phyloP scores from a whole-genome alignment of 805 yeast genomes.

The Wickerhamiella brachini region DNA sequence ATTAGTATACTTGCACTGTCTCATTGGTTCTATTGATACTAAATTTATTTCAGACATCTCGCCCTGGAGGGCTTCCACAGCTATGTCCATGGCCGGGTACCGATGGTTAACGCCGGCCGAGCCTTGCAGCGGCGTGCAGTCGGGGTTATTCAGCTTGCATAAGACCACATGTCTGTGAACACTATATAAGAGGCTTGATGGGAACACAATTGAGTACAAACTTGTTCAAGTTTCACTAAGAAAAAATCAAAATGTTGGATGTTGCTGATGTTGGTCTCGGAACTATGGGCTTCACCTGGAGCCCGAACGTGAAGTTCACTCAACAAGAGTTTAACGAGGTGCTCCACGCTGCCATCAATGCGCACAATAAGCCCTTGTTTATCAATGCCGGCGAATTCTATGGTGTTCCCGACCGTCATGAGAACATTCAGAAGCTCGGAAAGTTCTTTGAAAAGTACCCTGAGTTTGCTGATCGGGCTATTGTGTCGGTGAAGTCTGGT shows the following conservation, averaged over 20 bases:
- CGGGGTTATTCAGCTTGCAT: background rate
- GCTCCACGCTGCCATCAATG: slow-evolving; percentile 38
- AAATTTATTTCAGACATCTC: too few species aligned
- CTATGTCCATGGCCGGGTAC: background rate
- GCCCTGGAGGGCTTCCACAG: background rate
- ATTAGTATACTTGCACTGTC: too few species aligned
- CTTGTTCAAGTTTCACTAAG: background rate
- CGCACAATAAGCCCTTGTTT: slow-evolving; percentile 31
- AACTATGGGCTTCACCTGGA: slow-evolving; percentile 71
- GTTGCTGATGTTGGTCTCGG: slow-evolving; percentile 43
- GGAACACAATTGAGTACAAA: too few species aligned
- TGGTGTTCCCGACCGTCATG: slow-evolving; percentile 35
- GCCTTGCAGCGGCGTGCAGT: background rate
- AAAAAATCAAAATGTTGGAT: background rate
- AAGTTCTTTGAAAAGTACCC: slow-evolving; percentile 48
- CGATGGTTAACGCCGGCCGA: background rate
- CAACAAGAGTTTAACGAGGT: slow-evolving; percentile 39
- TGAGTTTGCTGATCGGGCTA: slow-evolving; percentile 39
- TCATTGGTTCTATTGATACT: background rate
- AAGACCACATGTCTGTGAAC: background rate
- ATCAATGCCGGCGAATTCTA: slow-evolving; percentile 73
- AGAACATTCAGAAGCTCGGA: slow-evolving; percentile 43
- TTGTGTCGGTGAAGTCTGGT: slow-evolving; percentile 60
- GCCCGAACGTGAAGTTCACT: slow-evolving; percentile 37
- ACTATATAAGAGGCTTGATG: background rate